Evolutionary conservation across 257 asterid genomes (phyloP), one percentile per base, ranked within the genome.

Genomic region (Capsicum pubescens): DNA sequence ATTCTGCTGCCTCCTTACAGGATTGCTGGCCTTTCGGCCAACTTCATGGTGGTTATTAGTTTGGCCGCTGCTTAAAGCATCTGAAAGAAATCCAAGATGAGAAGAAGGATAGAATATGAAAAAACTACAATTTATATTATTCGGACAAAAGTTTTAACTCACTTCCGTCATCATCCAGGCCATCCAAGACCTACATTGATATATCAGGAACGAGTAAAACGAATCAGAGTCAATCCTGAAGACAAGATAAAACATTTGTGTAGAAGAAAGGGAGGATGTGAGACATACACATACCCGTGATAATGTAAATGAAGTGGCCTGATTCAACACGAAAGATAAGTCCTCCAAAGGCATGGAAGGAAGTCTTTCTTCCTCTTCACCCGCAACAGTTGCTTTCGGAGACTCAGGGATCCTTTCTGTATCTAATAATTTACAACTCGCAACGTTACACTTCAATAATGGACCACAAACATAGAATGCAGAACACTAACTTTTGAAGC

Each of bases 91-190:
- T 84, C 84, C 90, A 88, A 89, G 69, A 69, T 83, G 58, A 69
- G 84, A 83, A 82, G 85, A 86, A 77, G 90, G 87, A 83, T 83
- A 89, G 90, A 87, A 26, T 26, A 26, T 26, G 1, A 26, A 86
- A 85, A 86, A 83, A 84, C 83, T 81, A 82, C 70, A 83, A 46
- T 56, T 70, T 68, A 84, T 85, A 90, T 82, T 86, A 61, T 61
- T 83, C 87, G 87, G 83, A 59, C 26, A 69, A 64, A 85, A 84
- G 67, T 68, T 19, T 63, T 79, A 88, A 94, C 99, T 96, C 94
- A 96, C 99, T 93, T 90, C 97, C 98, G 71, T 92, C 92, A 54
- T 93, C 98, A 84, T 96, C 99, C 92, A 94, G 89, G 89, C 92
- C 97, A 50, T 96, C 99, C 82, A 96, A 96, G 92, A 96, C 90